Evolutionary conservation across 2,329 filamentous ascomycete genomes (phyloP), one percentile per base, ranked within the genome.

Genomic region (Penicillium brevicompactum): DNA sequence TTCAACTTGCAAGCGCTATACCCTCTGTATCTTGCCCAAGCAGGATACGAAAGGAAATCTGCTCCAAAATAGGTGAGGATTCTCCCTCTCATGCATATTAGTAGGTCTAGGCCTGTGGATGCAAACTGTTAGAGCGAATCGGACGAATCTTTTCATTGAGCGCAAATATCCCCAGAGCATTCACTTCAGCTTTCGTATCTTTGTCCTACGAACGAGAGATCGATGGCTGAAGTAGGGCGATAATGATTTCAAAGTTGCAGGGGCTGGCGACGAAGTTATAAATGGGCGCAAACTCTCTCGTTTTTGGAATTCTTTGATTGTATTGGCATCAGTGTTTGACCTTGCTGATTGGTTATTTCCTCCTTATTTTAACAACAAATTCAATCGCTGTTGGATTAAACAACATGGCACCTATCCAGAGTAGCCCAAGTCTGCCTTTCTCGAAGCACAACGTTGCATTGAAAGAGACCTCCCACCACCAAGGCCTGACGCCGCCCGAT

Each of bases 401-500:
- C 27, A 46, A 27, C 27, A 37, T 34, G 31, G 44, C 27, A 46
- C 16, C 44, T n/a, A n/a, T 46, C 13, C 31, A 37, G 21, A 37
- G 43, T 14, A 45, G 43, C 43, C 43, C 43, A 45, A 45, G 43
- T 30, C 27, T 45, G 43, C 43, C 10, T 45, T 24, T 24, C 24
- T 45, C 43, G 27, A 21, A 44, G 34, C 32, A 31, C 14, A 49
- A 50, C 11, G 51, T 56, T 22, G 53, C 40, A 30, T 24, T 16
- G 31, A 48, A 51, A 22, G 46, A 16, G 4, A 41, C 27, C 16
- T 49, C 24, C 2, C 14, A 30, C 14, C 38, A 45, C 49, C 16
- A 56, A 51, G 53, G 51, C 34, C 5, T 50, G 22, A 53, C 55
- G 31, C 55, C 50, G 1, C 55, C 38, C 1, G 43, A 51, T 54